Evolutionary conservation across 805 yeast species (phyloP).

Genomic region (Wickerhamiella alocasiicola): DNA sequence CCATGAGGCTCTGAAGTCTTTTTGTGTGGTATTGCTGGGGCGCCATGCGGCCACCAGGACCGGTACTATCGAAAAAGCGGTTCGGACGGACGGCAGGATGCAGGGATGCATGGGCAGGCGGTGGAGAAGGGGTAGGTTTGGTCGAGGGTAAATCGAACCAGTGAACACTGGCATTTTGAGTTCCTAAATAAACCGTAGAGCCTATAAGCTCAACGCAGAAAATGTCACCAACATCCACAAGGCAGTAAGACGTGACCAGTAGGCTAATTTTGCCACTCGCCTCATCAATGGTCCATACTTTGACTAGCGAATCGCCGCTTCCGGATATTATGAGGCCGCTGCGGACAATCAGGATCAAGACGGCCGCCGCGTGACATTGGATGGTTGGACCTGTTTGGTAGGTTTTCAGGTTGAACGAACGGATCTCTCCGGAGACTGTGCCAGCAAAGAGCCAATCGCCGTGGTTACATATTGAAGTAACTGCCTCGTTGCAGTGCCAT

Average conservation of each 20-base stretch:
- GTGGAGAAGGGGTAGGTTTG: conserved; percentile 12
- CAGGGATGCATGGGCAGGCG: conserved; percentile 16
- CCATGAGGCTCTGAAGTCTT: conserved; percentile 7
- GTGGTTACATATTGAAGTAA: conserved; percentile 41
- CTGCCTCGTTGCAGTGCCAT: conserved; percentile 66
- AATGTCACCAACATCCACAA: conserved; percentile 85
- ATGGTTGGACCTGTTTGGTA: conserved; percentile 44
- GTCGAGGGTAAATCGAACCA: conserved; percentile 40
- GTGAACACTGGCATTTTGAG: conserved; percentile 81
- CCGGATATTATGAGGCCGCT: conserved; percentile 62
- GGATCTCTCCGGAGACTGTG: conserved; percentile 70
- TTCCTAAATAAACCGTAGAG: conserved; percentile 61
- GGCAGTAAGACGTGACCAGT: conserved; percentile 67
- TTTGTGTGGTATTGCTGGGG: conserved; percentile 24
- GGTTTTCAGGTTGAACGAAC: conserved; percentile 54
- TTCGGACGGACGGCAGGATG: conserved; percentile 49
- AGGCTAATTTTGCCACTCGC: conserved; percentile 9
- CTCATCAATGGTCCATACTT: conserved; percentile 58
- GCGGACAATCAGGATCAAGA: conserved; percentile 43
- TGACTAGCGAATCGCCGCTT: conserved; percentile 79
- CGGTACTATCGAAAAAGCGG: conserved; percentile 79
- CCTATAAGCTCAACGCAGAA: conserved; percentile 69
- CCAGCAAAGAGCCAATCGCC: conserved; percentile 56
- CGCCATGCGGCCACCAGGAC: conserved; percentile 54
- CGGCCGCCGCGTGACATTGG: conserved; percentile 60